phyloP scores from a whole-genome alignment of 352 stramenopile genomes.

The Pythium apleroticum region DNA sequence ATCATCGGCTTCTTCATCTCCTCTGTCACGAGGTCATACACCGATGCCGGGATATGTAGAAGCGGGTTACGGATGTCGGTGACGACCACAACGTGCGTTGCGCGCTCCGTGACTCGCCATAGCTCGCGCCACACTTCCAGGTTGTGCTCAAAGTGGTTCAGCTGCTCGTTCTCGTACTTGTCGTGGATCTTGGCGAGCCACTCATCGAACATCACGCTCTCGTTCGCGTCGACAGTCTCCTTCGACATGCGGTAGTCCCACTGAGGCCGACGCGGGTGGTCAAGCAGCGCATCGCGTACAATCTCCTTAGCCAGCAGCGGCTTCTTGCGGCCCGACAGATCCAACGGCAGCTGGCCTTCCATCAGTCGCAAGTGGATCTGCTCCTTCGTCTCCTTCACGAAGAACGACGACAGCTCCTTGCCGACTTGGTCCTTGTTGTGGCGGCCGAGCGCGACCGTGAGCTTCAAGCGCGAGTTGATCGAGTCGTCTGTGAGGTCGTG shows the following conservation, averaged over 20 bases:
- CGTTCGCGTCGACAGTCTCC: constrained; percentile 79
- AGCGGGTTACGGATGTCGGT: constrained; percentile 81
- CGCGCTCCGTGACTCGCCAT: constrained; percentile 84
- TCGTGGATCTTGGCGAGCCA: constrained; percentile 87
- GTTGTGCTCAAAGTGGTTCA: constrained; percentile 89
- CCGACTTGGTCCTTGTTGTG: constrained; percentile 82
- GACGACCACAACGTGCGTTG: constrained; percentile 77
- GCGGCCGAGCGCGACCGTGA: constrained; percentile 78
- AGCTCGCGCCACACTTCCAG: constrained; percentile 84
- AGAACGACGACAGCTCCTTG: constrained; percentile 85
- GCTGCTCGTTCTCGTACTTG: constrained; percentile 78
- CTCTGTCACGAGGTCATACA: constrained; percentile 79
- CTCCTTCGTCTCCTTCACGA: constrained; percentile 87
- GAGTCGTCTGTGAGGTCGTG: constrained; percentile 65
- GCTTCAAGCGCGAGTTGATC: constrained; percentile 63
- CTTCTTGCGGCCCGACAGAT: constrained; percentile 48
- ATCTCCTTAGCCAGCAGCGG: constrained; percentile 65
- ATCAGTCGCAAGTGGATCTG: constrained; percentile 85
- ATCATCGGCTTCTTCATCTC: constrained; percentile 76
- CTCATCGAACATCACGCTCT: constrained; percentile 83
- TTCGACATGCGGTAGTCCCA: constrained; percentile 88
- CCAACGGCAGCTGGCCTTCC: constrained; percentile 72
- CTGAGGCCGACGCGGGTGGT: constrained; percentile 65
- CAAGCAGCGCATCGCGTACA: constrained; percentile 58
- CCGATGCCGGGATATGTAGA: constrained; percentile 74